Percentiles rank a stretch among this genome's conserved stretches.
Conservation (phyloP, 225 moss, liverwort and hornwort genomes). For the Sphagnum contortum region DNA sequence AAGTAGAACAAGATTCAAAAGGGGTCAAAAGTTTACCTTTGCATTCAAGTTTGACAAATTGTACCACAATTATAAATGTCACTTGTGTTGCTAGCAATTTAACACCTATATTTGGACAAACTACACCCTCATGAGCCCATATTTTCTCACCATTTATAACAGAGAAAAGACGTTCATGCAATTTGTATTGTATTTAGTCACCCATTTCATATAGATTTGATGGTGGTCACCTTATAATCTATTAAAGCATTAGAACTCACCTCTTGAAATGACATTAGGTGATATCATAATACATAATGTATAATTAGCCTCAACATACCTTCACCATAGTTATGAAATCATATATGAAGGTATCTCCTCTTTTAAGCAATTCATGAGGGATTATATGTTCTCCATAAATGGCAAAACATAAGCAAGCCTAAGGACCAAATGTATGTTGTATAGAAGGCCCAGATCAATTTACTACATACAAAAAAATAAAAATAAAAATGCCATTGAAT, state of each 20-base stretch:
- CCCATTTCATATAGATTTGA: not conserved
- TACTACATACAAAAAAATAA: too few relatives aligned
- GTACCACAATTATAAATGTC: not conserved
- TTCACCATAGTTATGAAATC: not conserved
- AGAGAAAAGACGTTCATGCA: not conserved
- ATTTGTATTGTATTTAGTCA: not conserved
- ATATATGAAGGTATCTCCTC: not conserved
- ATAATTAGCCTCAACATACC: not conserved
- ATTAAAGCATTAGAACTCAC: not conserved
- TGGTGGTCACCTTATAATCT: not conserved
- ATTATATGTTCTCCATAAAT: not conserved
- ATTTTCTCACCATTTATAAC: not conserved
- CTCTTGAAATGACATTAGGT: not conserved
- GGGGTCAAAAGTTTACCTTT: not conserved
- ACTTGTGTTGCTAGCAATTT: not conserved
- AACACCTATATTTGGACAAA: not conserved
- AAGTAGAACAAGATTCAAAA: not conserved
- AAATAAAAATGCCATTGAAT: too few relatives aligned
- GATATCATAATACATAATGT: not conserved
- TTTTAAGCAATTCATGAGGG: not conserved
- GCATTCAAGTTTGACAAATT: not conserved
- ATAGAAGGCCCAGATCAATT: not conserved
- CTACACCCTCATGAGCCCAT: not conserved
- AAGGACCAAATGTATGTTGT: not conserved
- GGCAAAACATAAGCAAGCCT: not conserved